phyloP scores from a whole-genome alignment of 208 protist species.

The Strigomonas galati region DNA sequence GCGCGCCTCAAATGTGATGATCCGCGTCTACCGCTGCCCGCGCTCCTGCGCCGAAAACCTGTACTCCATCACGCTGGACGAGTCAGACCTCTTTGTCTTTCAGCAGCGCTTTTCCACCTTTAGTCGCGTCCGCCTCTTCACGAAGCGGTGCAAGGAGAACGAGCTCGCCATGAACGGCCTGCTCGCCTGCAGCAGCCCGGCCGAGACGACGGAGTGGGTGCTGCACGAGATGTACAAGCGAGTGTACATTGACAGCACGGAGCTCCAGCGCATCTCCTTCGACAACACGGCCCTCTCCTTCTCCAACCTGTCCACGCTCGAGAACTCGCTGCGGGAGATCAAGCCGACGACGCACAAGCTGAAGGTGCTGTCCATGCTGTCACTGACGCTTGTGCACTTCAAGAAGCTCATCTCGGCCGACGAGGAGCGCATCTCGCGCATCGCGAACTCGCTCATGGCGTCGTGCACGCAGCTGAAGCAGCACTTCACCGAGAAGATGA shows the following conservation, averaged over 20 bases:
- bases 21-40: slow-evolving; percentile 72
- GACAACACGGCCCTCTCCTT: slow-evolving; percentile 46
- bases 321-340: slow-evolving; percentile 29
- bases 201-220: slow-evolving; percentile 55
- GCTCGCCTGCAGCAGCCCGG: slow-evolving; percentile 13
- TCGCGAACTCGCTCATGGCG: slow-evolving; percentile 53
- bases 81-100: slow-evolving; percentile 72
- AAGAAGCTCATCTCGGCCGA: slow-evolving; percentile 41
- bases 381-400: slow-evolving; percentile 60
- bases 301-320: slow-evolving; percentile 39
- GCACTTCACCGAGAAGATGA: slow-evolving; percentile 50
- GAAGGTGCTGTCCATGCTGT: slow-evolving; percentile 57
- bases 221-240: slow-evolving; percentile 52
- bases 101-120: slow-evolving; percentile 79
- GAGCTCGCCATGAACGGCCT: slow-evolving; percentile 38
- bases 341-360: slow-evolving; percentile 29
- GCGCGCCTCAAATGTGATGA: slow-evolving; percentile 46
- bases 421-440: slow-evolving; percentile 41
- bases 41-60: slow-evolving; percentile 49
- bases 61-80: slow-evolving; percentile 68
- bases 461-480: slow-evolving; percentile 53
- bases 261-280: slow-evolving; percentile 53
- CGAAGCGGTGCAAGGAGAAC: slow-evolving; percentile 29
- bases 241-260: slow-evolving; percentile 61
- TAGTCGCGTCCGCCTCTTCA: slow-evolving; percentile 44